These are phyloP conservation scores for Podila epigama DNA, from an alignment of 192 early-diverging fungal genomes.

Conservation along the genomic window DNA sequence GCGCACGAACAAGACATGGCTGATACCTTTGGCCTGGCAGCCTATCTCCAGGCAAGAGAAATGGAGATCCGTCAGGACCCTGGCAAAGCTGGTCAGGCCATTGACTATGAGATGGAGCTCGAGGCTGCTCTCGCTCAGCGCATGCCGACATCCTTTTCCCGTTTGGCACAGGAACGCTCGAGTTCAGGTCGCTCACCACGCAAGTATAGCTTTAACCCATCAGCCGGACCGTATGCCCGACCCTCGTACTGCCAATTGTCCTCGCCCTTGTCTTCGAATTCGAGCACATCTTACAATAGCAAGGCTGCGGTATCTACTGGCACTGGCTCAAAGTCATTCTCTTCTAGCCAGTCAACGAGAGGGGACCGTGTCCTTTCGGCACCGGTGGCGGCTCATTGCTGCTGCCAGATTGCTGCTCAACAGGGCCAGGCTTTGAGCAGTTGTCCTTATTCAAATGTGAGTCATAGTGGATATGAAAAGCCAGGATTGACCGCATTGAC, in stretches of 20 bases:
- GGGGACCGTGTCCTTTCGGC: no score
- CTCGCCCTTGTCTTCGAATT: not conserved
- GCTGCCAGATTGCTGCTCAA: constrained; percentile 43
- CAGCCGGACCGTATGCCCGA: constrained; percentile 24
- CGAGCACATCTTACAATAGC: no score
- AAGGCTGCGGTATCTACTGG: not conserved
- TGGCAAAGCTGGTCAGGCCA: constrained; percentile 21
- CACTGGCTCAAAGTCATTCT: constrained; percentile 7
- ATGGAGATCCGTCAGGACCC: constrained; percentile 45
- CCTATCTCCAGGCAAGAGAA: constrained; percentile 41
- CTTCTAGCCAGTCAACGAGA: no score
- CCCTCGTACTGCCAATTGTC: constrained; percentile 37
- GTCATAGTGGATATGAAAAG: constrained; percentile 32
- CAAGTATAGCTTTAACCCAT: not conserved
- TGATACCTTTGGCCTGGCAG: constrained; percentile 43
- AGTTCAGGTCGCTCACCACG: not conserved
- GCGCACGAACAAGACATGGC: constrained; percentile 45
- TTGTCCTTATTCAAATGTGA: constrained; percentile 42
- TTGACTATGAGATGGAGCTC: constrained; percentile 48
- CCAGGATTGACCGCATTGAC: not conserved
- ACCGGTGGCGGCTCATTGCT: constrained; percentile 29
- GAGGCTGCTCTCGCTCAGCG: constrained; percentile 33
- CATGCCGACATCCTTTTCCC: constrained; percentile 42
- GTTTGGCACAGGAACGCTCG: no score
- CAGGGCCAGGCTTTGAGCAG: constrained; percentile 29